Evolutionary conservation across 1,139 yeast species (phyloP).

Genomic region (Blastobotrys raffinosifermentans): DNA sequence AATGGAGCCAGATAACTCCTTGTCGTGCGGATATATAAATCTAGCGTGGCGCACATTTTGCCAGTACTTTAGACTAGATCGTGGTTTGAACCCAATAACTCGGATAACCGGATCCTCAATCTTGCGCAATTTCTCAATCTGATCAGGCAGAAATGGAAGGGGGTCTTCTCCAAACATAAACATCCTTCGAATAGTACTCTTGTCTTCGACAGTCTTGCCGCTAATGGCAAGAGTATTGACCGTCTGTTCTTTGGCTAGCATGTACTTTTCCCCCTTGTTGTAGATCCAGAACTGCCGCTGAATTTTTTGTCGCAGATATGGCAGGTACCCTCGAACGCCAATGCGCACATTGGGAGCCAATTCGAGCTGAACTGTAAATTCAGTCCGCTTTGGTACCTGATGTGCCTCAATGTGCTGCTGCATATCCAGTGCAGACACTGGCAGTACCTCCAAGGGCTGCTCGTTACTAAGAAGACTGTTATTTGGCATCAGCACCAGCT

Average conservation of each 20-base stretch:
- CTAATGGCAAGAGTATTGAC: constrained; percentile 24
- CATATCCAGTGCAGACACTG: constrained; percentile 44
- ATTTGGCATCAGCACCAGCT: constrained; percentile 27
- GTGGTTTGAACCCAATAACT: constrained; percentile 62
- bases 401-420: constrained; percentile 47
- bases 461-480: no score
- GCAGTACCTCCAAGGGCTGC: background rate
- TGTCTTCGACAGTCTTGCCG: constrained; percentile 40
- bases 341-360: constrained; percentile 49
- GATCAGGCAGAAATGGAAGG: constrained; percentile 37
- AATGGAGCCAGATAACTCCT: constrained; percentile 54
- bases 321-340: constrained; percentile 65
- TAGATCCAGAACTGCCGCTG: constrained; percentile 44
- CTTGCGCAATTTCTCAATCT: constrained; percentile 31
- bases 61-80: constrained; percentile 26
- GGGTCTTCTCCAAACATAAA: constrained; percentile 41
- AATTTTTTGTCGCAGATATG: constrained; percentile 51
- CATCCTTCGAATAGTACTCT: constrained; percentile 35
- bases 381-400: constrained; percentile 57
- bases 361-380: constrained; percentile 55
- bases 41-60: constrained; percentile 51
- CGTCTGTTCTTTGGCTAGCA: constrained; percentile 49
- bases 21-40: constrained; percentile 57
- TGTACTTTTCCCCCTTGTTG: constrained; percentile 46
- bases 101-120: constrained; percentile 43